Conservation (phyloP, 2,329 filamentous ascomycete genomes). For the Akanthomyces lecanii region DNA sequence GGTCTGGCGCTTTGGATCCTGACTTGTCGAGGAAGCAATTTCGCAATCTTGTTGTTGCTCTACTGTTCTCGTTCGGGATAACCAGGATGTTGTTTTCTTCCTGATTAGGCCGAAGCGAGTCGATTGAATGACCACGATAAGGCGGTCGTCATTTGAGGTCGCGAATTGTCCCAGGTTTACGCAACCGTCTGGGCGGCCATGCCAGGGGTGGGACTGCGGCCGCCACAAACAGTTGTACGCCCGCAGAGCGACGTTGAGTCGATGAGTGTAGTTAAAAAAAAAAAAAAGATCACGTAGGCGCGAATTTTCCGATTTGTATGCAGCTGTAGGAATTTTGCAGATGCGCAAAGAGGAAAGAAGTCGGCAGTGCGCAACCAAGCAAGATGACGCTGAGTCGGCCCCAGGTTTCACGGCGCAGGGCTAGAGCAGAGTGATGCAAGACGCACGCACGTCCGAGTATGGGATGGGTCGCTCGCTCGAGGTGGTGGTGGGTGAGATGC, state of each 20-base stretch:
- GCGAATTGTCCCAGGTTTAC: conserved; percentile 5
- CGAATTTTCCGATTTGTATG: not conserved
- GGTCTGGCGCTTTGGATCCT: not conserved
- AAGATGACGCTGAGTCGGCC: conserved; percentile 6
- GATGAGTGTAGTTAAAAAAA: not conserved
- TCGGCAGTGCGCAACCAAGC: not conserved
- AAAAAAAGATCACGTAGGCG: not conserved
- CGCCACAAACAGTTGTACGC: conserved; percentile 11
- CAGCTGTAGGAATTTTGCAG: conserved; percentile 1
- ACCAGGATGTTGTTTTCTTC: not conserved
- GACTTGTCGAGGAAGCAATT: not conserved
- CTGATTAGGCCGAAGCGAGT: conserved; percentile 1
- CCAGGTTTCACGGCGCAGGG: conserved; percentile 11
- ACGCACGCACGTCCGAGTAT: conserved; percentile 12
- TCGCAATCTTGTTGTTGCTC: not conserved
- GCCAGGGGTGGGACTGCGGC: conserved; percentile 3
- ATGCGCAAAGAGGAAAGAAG: conserved; percentile 4
- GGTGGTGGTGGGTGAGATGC: not conserved
- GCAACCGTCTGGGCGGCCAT: conserved; percentile 13
- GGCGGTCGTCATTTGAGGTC: conserved; percentile 11
- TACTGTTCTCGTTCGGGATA: not conserved
- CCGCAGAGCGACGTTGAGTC: not conserved
- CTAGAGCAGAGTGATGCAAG: conserved; percentile 14
- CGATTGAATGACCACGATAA: not conserved
- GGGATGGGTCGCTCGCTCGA: not conserved